Percentiles rank a stretch among this genome's conserved stretches.
Evolutionary conservation across 2,329 filamentous ascomycete genomes (phyloP).

Genomic region (Aureobasidium lini): DNA sequence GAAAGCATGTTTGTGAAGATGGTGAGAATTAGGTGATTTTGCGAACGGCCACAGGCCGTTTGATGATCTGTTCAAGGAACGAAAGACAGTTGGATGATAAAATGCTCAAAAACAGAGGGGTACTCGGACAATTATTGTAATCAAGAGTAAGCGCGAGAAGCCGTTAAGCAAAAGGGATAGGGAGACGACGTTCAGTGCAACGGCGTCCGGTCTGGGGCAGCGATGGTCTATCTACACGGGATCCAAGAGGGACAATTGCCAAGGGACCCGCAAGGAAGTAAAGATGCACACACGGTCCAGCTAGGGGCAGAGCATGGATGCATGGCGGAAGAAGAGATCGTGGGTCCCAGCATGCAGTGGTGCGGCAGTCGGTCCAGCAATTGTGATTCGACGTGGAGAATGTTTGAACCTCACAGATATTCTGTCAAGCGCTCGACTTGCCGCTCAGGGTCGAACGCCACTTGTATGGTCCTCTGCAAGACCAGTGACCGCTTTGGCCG

Average conservation of each 20-base stretch:
- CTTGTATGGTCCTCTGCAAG: neutral
- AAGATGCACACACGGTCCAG: constrained; percentile 6
- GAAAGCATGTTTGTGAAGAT: constrained; percentile 2
- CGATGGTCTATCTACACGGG: constrained; percentile 8
- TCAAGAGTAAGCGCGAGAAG: neutral
- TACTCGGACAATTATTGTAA: neutral
- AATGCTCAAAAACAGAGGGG: neutral
- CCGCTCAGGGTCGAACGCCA: neutral
- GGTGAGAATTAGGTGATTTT: neutral
- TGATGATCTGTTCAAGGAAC: neutral
- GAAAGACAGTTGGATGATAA: neutral
- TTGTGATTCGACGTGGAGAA: constrained; percentile 5
- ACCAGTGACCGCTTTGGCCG: neutral
- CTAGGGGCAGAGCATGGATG: constrained; percentile 8
- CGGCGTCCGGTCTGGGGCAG: constrained; percentile 12
- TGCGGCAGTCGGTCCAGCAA: constrained; percentile 9
- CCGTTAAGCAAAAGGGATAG: constrained; percentile 13
- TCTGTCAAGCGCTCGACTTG: neutral
- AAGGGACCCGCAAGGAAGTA: neutral
- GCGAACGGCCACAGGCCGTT: constrained; percentile 11
- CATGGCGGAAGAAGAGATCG: neutral
- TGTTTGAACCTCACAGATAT: neutral
- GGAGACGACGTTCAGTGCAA: constrained; percentile 6
- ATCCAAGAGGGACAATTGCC: neutral
- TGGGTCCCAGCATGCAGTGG: constrained; percentile 12